phyloP scores from a whole-genome alignment of 306 rosid species.

The Datisca glomerata region DNA sequence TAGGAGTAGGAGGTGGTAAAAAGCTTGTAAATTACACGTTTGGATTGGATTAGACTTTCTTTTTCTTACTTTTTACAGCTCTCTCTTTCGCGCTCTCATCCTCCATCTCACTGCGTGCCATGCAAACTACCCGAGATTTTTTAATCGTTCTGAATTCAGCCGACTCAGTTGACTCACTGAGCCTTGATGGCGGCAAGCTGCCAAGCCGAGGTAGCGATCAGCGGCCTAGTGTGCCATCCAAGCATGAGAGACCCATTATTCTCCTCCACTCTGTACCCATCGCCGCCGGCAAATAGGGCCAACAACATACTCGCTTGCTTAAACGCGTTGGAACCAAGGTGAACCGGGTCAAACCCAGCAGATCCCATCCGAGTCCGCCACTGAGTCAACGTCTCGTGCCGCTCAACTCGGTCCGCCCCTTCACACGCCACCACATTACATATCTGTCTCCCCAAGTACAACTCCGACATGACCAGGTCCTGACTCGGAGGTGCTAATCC shows the following conservation, averaged over 20 bases:
- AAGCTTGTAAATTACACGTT: too few species aligned
- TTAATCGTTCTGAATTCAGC: background rate
- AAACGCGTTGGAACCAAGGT: constrained; percentile 65
- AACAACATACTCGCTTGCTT: constrained; percentile 68
- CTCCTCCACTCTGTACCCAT: constrained; percentile 72
- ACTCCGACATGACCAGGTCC: constrained; percentile 57
- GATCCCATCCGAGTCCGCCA: constrained; percentile 51
- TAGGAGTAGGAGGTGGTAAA: too few species aligned
- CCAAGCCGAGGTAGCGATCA: constrained; percentile 88
- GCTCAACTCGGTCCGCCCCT: constrained; percentile 60
- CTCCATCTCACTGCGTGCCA: too few species aligned
- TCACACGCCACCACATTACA: constrained; percentile 80
- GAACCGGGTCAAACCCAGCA: constrained; percentile 67
- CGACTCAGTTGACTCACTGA: constrained; percentile 26
- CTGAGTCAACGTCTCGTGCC: constrained; percentile 61
- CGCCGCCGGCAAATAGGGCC: constrained; percentile 54
- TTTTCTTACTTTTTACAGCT: too few species aligned
- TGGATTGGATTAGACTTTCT: too few species aligned
- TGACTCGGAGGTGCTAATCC: constrained; percentile 29
- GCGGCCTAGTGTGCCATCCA: constrained; percentile 84
- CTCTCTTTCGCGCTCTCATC: too few species aligned
- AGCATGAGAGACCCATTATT: constrained; percentile 62
- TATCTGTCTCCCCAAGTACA: constrained; percentile 58
- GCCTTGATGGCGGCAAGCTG: constrained; percentile 24
- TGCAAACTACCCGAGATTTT: too few species aligned